Base-by-base conservation (phyloP, 2,329 filamentous ascomycete species). In the Pseudogymnoascus sp. region DNA sequence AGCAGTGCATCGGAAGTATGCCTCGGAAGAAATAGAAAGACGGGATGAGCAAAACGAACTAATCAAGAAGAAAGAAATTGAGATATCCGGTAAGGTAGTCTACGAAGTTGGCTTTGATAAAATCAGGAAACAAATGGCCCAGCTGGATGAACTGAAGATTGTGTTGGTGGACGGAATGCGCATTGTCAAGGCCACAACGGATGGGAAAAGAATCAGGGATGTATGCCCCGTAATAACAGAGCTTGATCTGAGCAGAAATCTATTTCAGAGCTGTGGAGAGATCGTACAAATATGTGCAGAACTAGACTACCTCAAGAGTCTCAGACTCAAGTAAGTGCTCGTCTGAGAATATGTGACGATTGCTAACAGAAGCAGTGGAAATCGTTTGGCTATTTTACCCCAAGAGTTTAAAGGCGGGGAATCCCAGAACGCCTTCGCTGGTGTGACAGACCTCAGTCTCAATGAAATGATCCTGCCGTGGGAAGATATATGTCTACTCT, bases 91-190 rank as follows among this genome's bases (percentile, higher is more conserved):
- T 38, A 97, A 97, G 76, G 83, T 93, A 16, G 93, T 91, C 4
- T 89, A 97, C 76, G 93, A 97, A 76, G 85, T 97, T 35, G 95
- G 95, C 31, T 97, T 97, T 69, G 92, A 96, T 68, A 97, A 97
- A 79, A 91, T 97, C 67, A 85, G 89, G 45, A 83, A 83, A 67
- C 86, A 93, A 75, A 87, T 96, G 70, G 88, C 92, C 68, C 80
- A 88, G 71, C 79, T 97, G 33, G 80, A 88, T 62, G 90, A 95
- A 69, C 81, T 97, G 64, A 88, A 83, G 67, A 87, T 93, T 62
- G 87, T 96, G 59, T 85, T 97, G 40, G 80, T 99, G 6, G 93
- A 97, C 75, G 87, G 88, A 12, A 76, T 91, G 71, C 80, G 84
- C 60, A 82, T 97, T 65, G 75, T 73, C 60, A 72, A 74, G 9